Base-by-base conservation (phyloP, 257 asterid species). In the Buddleja alternifolia region DNA sequence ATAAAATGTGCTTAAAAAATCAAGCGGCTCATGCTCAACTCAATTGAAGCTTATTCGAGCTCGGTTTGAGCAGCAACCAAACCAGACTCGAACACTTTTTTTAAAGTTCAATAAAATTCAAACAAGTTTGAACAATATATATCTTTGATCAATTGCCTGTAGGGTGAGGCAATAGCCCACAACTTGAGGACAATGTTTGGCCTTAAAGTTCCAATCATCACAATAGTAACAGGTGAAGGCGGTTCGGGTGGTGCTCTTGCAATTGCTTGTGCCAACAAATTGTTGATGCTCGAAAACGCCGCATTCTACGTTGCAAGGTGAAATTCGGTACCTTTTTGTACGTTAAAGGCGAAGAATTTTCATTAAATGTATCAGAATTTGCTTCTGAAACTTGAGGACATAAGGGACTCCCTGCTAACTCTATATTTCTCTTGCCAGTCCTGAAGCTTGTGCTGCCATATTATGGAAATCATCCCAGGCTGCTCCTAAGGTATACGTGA, bases 171-270 rank as follows among this genome's bases (percentile, higher is more conserved):
- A 39, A 84, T 81, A 69, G 90, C 90, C 54, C 70, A 77, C 11
- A 84, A 84, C 57, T 65, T 84, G 66, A 77, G 90, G 77, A 59
- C 78, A n/a, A 84, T 81, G 90, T 84, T 84, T 61, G 87, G 90
- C 47, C 72, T 84, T 14, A 84, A 79, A 74, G 87, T 84, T 23
- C 87, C 87, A 6, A 67, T 81, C 42, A 62, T 84, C 69, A 56
- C 90, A 14, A 50, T 84, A 20, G 90, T 84, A 40, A 84, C 81
- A 0, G 87, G 90, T 24, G 90, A 84, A 65, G 89, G 89, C 51
- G 89, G 89, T 32, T 84, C 86, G 0, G 89, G 89, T 55, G 89
- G 89, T 44, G 86, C 89, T 63, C 86, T 84, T 48, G 89, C 86
- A 14, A 78, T 84, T 29, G 83, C 77, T 14, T 84, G 87, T 72